These are phyloP conservation scores for Aureobasidium sp. DNA, from an alignment of 2,329 filamentous ascomycete species.

Conservation along the genomic window DNA sequence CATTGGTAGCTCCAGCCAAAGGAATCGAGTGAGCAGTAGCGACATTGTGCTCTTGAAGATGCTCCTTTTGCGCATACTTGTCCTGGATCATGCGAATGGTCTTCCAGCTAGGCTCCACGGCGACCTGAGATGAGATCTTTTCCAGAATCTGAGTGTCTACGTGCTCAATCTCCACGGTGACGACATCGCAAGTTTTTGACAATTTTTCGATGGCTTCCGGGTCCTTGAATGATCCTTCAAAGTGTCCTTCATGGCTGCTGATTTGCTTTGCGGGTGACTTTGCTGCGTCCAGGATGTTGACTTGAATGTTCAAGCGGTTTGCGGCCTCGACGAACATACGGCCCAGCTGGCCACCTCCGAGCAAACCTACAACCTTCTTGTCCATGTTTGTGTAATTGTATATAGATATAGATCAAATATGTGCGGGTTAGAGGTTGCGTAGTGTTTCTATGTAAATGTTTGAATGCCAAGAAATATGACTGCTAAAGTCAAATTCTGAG, in stretches of 20 bases:
- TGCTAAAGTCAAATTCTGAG: conserved; percentile 2
- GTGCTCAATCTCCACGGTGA: conserved; percentile 94
- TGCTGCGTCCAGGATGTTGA: conserved; percentile 70
- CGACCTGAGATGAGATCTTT: conserved; percentile 61
- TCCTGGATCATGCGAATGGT: conserved; percentile 87
- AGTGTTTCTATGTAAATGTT: not conserved
- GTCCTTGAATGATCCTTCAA: conserved; percentile 84
- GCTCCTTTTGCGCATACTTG: conserved; percentile 83
- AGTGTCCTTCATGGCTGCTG: conserved; percentile 63
- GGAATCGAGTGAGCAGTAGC: conserved; percentile 64
- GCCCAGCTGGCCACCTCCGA: conserved; percentile 55
- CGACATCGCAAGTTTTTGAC: conserved; percentile 65
- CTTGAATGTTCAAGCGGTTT: conserved; percentile 64
- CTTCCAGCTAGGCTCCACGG: conserved; percentile 70
- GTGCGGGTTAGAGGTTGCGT: not conserved
- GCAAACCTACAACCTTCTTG: conserved; percentile 28
- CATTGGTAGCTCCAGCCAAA: conserved; percentile 49
- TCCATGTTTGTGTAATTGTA: conserved; percentile 15
- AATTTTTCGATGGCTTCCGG: conserved; percentile 67
- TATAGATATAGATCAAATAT: conserved; percentile 1
- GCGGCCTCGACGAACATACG: conserved; percentile 93
- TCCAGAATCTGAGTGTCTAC: conserved; percentile 84
- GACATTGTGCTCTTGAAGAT: conserved; percentile 59
- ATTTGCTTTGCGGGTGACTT: conserved; percentile 79
- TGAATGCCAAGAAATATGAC: conserved; percentile 5